Evolutionary conservation across 208 protist genomes (phyloP), one percentile per base, ranked within the genome.

Genomic region (Trypanosomatidae sp.): DNA sequence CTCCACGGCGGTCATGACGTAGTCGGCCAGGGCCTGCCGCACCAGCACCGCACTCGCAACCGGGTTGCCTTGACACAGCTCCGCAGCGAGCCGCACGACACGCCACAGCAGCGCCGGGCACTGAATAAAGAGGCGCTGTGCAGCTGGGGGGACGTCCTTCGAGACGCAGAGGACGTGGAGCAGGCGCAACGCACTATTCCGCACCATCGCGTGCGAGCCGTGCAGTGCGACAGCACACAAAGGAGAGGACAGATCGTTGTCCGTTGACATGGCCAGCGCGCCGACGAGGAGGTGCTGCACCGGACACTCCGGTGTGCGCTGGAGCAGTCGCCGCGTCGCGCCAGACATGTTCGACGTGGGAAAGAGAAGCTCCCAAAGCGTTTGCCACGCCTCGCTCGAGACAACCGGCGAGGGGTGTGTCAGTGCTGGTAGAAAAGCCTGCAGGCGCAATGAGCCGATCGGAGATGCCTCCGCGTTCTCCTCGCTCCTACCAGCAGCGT

Each of bases 61-160:
- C 0, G 76, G 47, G 13, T 43, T 46, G 1, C 76, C 76, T n/a
- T 56, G 10, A 44, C 76, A 76, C 13, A 76, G 49, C 9, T 41
- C 65, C 1, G 49, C 69, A 22, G 76, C 76, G 36, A 88, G 74
- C 3, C 74, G 62, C 55, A 92, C 52, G 19, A 92, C 69, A 15
- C 82, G 82, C 69, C 87, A 90, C 44, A 92, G 79, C 36, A 92
- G 53, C 28, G 87, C 87, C 2, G 87, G 87, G 25, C 84, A 90
- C 64, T 85, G 79, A 2, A 74, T 76, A 73, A 83, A 88, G 69
- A 81, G 80, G 46, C 50, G 15, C 58, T 84, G 82, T 13, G 75
- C 73, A 9, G 65, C 22, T 13, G 70, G 69, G 17, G 76, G 70
- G 7, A 80, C 28, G 46, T 72, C 49, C 28, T 56, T 74, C 1